These are phyloP conservation scores for Chrysoporthe austroafricana DNA, from an alignment of 2,329 filamentous ascomycete genomes.

Conservation along the genomic window DNA sequence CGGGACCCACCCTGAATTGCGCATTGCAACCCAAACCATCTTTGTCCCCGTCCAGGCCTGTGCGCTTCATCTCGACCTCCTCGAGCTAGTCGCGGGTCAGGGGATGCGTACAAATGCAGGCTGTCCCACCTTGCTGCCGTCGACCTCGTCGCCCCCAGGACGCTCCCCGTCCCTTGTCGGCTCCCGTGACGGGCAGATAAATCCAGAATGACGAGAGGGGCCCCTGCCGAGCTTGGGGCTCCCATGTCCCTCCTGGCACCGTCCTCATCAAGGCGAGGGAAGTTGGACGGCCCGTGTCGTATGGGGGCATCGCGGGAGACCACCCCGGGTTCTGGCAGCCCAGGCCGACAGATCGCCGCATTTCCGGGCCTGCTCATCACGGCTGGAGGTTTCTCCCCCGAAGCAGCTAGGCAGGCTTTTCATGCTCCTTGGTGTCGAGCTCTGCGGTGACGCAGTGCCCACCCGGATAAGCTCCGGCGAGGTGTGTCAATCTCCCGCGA, in stretches of 20 bases:
- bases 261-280: neutral
- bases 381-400: no score
- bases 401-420: no score
- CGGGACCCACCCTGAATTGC: neutral
- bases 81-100: neutral
- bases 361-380: neutral
- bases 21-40: neutral
- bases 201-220: no score
- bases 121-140: neutral
- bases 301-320: neutral
- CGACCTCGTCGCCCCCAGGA: neutral
- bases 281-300: no score
- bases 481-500: no score
- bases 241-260: neutral
- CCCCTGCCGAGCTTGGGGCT: no score
- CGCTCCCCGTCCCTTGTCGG: no score
- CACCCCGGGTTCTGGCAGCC: slow-evolving; percentile 6
- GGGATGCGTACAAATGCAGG: no score
- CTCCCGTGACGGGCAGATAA: no score
- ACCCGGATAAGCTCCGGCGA: no score
- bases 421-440: no score
- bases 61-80: neutral
- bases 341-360: slow-evolving; percentile 1
- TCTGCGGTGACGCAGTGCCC: no score
- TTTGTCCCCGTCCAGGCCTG: neutral